Percentiles rank a stretch among this genome's conserved stretches.
Evolutionary conservation across 495 filamentous ascomycete species (phyloP).

Genomic region (Aspergillus bertholletiae): DNA sequence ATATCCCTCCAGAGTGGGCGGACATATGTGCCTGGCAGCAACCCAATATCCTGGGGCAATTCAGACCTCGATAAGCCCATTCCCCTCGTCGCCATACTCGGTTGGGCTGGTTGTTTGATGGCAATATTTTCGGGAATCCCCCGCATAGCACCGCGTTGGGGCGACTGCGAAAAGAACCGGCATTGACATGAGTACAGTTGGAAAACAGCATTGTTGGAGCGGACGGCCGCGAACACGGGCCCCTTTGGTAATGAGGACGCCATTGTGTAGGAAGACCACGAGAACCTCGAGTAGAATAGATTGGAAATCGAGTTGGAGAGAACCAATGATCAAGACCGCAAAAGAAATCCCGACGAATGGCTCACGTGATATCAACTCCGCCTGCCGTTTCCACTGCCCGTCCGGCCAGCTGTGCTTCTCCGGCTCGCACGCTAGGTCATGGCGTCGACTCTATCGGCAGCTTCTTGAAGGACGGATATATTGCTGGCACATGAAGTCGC

Average conservation of each 20-base stretch:
- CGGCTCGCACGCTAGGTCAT: background rate
- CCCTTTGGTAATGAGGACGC: conserved; percentile 32
- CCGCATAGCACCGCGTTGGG: conserved; percentile 24
- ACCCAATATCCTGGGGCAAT: conserved; percentile 49
- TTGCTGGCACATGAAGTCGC: background rate
- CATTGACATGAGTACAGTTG: conserved; percentile 25
- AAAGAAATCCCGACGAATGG: conserved; percentile 6
- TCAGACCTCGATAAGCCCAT: conserved; percentile 22
- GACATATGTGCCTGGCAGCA: conserved; percentile 57
- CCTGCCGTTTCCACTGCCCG: background rate
- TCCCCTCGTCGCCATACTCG: conserved; percentile 36
- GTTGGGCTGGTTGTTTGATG: conserved; percentile 28
- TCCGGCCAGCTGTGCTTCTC: background rate
- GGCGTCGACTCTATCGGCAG: background rate
- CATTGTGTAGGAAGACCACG: conserved; percentile 23
- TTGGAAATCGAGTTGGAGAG: background rate
- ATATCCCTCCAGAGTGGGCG: conserved; percentile 53
- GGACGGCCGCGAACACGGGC: conserved; percentile 16
- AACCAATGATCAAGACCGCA: background rate
- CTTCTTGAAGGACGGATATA: background rate
- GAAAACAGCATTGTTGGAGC: conserved; percentile 10
- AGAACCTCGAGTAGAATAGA: background rate
- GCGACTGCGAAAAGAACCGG: conserved; percentile 34
- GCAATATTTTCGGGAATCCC: conserved; percentile 22
- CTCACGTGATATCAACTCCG: background rate